Evolutionary conservation across 2,329 filamentous ascomycete species (phyloP), one percentile per base, ranked within the genome.

Genomic region (Alternaria sp.): DNA sequence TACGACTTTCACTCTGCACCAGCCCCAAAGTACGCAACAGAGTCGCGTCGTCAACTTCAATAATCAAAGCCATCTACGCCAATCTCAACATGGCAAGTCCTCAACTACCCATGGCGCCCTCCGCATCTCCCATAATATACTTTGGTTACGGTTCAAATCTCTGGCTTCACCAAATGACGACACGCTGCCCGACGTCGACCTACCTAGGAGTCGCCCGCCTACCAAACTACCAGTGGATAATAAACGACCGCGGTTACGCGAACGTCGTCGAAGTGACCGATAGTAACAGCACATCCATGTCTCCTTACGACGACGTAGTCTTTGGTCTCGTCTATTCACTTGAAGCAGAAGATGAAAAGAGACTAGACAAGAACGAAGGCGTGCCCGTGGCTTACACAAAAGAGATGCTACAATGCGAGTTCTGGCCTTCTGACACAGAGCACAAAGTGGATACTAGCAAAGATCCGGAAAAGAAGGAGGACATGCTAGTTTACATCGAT

Each of bases 141-240:
- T 91, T 92, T 72, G 90, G 86, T 69, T 92, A 90, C 77, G 90
- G 89, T 63, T 88, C 85, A 73, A 92, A 92, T 75, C 83, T 92
- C 59, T 90, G 88, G 74, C 83, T 83, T 1, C 77, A 82, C 28
- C 89, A 91, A 76, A 92, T 92, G 90, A 68, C 68, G 4, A 66
- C 74, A 46, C 87, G 89, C 53, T 92, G 90, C 71, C 84, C 84
- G 2, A 74, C 72, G 14, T 86, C 87, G 2, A 78, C 73, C 12
- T 86, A 86, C 54, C 73, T 87, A 7, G 87, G 87, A 43, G 79
- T 90, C 51, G 89, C 83, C 4, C 77, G 84, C 20, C 81, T 92
- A 4, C 71, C 75, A 1, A 79, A 80, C 41, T 90, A 87, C 81
- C 79, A 75, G 44, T 92, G 88, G 88, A 81, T 90, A 54, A 91